Evolutionary conservation across 495 filamentous ascomycete genomes (phyloP).

Genomic region (Aspergillus ellipticus): DNA sequence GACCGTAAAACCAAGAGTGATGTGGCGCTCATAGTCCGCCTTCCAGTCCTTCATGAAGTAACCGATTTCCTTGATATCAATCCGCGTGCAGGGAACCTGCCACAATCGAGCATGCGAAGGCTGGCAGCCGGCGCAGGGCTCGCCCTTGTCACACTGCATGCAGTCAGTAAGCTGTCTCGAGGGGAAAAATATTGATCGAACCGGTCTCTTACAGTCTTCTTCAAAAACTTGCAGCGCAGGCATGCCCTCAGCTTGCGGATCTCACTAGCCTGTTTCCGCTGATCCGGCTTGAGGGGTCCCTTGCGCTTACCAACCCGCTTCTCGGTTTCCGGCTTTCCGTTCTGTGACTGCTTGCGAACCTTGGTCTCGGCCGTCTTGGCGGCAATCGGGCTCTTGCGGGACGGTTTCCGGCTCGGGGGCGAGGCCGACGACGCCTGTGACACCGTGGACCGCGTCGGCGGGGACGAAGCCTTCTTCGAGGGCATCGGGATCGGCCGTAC

Average conservation of each 20-base stretch:
- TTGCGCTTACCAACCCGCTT: conserved; percentile 85
- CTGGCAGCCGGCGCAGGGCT: conserved; percentile 88
- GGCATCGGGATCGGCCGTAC: conserved; percentile 61
- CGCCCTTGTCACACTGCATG: conserved; percentile 78
- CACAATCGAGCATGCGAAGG: conserved; percentile 88
- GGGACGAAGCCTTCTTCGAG: conserved; percentile 64
- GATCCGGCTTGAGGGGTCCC: conserved; percentile 86
- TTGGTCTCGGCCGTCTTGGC: conserved; percentile 77
- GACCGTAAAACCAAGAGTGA: conserved; percentile 78
- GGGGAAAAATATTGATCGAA: neutral
- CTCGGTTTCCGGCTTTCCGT: conserved; percentile 75
- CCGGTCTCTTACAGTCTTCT: conserved; percentile 67
- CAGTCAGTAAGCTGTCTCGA: neutral
- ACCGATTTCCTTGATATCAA: conserved; percentile 93
- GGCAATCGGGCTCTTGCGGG: conserved; percentile 70
- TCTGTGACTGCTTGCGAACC: conserved; percentile 67
- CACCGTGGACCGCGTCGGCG: conserved; percentile 48
- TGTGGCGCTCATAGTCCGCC: conserved; percentile 87
- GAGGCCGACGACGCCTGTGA: conserved; percentile 61
- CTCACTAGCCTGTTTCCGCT: conserved; percentile 89
- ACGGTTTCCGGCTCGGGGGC: conserved; percentile 61
- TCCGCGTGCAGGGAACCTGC: conserved; percentile 93
- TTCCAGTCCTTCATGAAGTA: conserved; percentile 99
- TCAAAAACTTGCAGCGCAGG: conserved; percentile 93
- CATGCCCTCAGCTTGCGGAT: conserved; percentile 90